Conservation (phyloP, 2,329 filamentous ascomycete genomes). For the Claviceps quebecensis region DNA sequence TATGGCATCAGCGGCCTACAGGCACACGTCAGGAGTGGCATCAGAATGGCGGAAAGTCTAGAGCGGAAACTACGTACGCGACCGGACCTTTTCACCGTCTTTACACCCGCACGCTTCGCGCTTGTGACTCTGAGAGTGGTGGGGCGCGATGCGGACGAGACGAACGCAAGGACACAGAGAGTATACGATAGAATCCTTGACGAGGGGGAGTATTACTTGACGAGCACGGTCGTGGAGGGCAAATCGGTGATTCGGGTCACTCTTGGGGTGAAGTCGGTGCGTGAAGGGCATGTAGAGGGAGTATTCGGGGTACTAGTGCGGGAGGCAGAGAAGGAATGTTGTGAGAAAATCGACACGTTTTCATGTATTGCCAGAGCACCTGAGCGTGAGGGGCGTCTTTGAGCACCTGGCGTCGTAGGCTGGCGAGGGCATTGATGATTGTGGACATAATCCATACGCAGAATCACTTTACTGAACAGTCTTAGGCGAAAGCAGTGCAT, state of each 20-base stretch:
- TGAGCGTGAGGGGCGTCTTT: too few relatives aligned
- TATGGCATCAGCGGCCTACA: conserved; percentile 69
- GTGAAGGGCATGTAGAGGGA: conserved; percentile 57
- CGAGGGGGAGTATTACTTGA: conserved; percentile 68
- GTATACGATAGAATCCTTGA: conserved; percentile 65
- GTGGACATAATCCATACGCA: too few relatives aligned
- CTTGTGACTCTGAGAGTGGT: conserved; percentile 60
- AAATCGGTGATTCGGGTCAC: conserved; percentile 71
- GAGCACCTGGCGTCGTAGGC: too few relatives aligned
- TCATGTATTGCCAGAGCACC: too few relatives aligned
- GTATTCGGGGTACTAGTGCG: conserved; percentile 63
- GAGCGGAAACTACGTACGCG: conserved; percentile 42
- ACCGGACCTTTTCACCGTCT: conserved; percentile 59
- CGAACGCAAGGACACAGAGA: conserved; percentile 55
- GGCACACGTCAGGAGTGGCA: conserved; percentile 54
- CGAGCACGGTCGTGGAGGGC: conserved; percentile 58
- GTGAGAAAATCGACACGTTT: too few relatives aligned
- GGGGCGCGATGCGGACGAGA: conserved; percentile 32
- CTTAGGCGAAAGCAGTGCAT: too few relatives aligned
- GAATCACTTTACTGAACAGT: too few relatives aligned
- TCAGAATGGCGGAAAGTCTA: conserved; percentile 59
- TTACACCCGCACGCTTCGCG: conserved; percentile 62
- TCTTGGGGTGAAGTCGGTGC: conserved; percentile 50
- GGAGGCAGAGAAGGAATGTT: conserved; percentile 38
- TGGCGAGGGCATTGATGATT: too few relatives aligned